These are phyloP conservation scores for Penicillium verrucosum DNA, from an alignment of 2,329 filamentous ascomycete species.

Conservation along the genomic window DNA sequence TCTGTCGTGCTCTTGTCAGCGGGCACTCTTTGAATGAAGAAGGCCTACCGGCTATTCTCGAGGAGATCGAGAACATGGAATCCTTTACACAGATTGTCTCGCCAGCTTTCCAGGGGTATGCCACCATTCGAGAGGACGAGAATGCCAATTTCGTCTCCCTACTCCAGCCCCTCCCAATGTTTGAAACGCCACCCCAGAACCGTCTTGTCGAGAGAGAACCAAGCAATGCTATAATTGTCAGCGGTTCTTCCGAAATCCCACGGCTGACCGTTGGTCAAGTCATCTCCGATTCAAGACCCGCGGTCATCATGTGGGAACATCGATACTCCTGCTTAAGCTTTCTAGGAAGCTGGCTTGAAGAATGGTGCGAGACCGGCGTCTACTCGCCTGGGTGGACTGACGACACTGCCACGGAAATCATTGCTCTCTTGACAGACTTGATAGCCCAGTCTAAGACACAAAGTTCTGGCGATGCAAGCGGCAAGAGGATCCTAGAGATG, in stretches of 20 bases:
- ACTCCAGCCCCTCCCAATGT: constrained; percentile 52
- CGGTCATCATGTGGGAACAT: constrained; percentile 71
- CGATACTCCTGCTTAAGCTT: constrained; percentile 76
- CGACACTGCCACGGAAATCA: constrained; percentile 68
- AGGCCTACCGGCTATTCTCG: constrained; percentile 54
- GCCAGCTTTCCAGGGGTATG: constrained; percentile 67
- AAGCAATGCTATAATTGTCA: constrained; percentile 36
- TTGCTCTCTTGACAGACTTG: constrained; percentile 70
- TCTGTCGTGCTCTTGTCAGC: constrained; percentile 63
- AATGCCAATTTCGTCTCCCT: constrained; percentile 77
- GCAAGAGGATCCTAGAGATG: constrained; percentile 48
- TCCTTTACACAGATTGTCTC: constrained; percentile 78
- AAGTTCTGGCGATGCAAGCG: constrained; percentile 37
- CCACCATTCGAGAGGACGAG: constrained; percentile 78
- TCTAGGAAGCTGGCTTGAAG: constrained; percentile 64
- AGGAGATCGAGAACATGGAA: constrained; percentile 65
- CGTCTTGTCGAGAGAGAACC: constrained; percentile 21
- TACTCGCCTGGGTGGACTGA: constrained; percentile 53
- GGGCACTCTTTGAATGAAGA: constrained; percentile 45
- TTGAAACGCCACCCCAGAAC: constrained; percentile 30
- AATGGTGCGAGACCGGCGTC: constrained; percentile 47
- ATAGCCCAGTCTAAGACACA: constrained; percentile 48
- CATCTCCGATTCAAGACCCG: constrained; percentile 71
- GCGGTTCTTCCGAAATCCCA: constrained; percentile 38
- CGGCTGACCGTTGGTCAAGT: constrained; percentile 53